phyloP scores from a whole-genome alignment of 768 basidiomycete genomes.

The Kwoniella shandongensis region DNA sequence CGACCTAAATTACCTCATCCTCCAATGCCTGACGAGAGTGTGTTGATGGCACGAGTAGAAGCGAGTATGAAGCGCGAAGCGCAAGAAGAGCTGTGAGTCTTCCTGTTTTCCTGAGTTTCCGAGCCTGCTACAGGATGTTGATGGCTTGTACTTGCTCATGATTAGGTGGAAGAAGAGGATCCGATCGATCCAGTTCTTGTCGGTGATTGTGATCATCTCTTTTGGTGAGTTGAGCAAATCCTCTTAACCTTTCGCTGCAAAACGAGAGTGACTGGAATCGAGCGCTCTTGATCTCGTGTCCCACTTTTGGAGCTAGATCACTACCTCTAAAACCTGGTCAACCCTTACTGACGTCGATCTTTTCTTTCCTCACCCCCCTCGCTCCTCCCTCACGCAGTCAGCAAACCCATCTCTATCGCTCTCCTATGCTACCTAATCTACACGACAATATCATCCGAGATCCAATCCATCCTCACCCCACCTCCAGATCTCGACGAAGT shows the following conservation, averaged over 20 bases:
- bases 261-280: no score
- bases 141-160: no score
- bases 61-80: constrained; percentile 35
- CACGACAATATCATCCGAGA: constrained; percentile 22
- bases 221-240: constrained; percentile 45
- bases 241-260: background rate
- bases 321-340: background rate
- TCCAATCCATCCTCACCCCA: constrained; percentile 29
- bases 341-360: background rate
- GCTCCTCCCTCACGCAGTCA: constrained; percentile 13
- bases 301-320: no score
- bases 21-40: constrained; percentile 20
- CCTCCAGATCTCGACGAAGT: constrained; percentile 18
- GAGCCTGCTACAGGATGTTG: no score
- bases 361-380: no score
- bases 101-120: background rate
- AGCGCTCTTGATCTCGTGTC: no score
- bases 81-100: constrained; percentile 30
- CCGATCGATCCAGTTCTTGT: constrained; percentile 31
- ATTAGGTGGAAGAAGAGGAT: constrained; percentile 48
- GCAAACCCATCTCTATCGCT: constrained; percentile 20
- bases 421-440: constrained; percentile 26
- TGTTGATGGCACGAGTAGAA: constrained; percentile 30
- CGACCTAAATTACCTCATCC: constrained; percentile 31
- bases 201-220: constrained; percentile 29